Percentiles rank a stretch among this genome's conserved stretches.
Evolutionary conservation across 345 rosid species (phyloP).

Genomic region (Lagerstroemia speciosa): DNA sequence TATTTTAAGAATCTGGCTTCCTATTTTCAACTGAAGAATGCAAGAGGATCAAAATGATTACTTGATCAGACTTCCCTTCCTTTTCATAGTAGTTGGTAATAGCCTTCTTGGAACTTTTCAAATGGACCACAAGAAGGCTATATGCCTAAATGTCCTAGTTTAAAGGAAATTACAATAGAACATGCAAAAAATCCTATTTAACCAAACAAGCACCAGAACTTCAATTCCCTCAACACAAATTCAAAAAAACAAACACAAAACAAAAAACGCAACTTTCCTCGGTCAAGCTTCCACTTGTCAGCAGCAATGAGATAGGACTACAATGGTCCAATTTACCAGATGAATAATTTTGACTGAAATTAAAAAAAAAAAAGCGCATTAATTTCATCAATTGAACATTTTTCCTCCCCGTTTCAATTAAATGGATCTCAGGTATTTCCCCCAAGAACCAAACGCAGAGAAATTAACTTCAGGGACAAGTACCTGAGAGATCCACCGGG

Average conservation of each 20-base stretch:
- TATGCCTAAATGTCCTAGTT: background rate
- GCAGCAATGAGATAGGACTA: background rate
- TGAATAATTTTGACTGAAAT: background rate
- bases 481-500: constrained; percentile 94
- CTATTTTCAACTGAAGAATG: background rate
- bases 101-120: background rate
- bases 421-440: background rate
- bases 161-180: background rate
- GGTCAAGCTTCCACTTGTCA: background rate
- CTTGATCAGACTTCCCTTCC: background rate
- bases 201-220: constrained; percentile 1
- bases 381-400: background rate
- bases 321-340: too few relatives aligned
- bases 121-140: background rate
- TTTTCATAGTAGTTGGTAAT: background rate
- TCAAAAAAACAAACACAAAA: background rate
- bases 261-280: background rate
- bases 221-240: background rate
- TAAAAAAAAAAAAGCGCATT: background rate
- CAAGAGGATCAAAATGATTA: background rate
- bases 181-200: background rate
- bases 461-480: background rate
- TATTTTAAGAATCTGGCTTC: background rate
- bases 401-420: background rate
- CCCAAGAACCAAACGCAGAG: background rate